Evolutionary conservation across 805 yeast genomes (phyloP), one percentile per base, ranked within the genome.

Genomic region (Candida glaebosa): DNA sequence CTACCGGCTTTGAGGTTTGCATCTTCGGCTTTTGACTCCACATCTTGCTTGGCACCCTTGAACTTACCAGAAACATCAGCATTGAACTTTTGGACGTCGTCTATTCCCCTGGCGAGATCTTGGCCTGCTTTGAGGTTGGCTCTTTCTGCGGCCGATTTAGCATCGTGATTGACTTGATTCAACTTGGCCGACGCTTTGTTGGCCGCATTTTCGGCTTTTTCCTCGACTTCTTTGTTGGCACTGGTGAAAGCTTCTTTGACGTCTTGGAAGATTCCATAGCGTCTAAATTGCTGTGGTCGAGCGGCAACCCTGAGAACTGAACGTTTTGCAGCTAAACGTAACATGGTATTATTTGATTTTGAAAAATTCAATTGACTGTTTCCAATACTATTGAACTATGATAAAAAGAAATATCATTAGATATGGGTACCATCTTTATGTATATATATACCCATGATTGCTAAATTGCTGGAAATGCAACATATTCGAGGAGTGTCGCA

Each of bases 221-320:
- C 75, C n/a, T 67, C 63, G 50, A 65, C 68, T 43, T 60, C 58
- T 48, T 60, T 59, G 30, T 56, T 61, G 42, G 57, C 62, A 24
- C 50, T 43, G 10, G 34, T 12, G 34, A 63, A 56, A 5, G 57
- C 61, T n/a, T 62, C 64, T 51, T 67, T 67, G 17, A 70, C 68
- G 10, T 61, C 42, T 36, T 59, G 69, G 10, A 66, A 51, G 10
- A 67, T 52, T 12, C 65, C 57, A 43, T 51, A 52, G 5, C 38
- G 20, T 41, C 45, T 37, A 10, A 33, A 7, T 33, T 19, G 24
- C 19, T 15, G 34, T 14, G 8, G 22, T 10, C 18, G 37, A 24
- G 28, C 28, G 12, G 12, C 28, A 8, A 24, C 12, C 12, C 28
- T 24, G 28, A n/a, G n/a, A n/a, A 24, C 12, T 12, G 28, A 24